Evolutionary conservation across 2,329 filamentous ascomycete genomes (phyloP).

Genomic region (Calonectria honghensis): DNA sequence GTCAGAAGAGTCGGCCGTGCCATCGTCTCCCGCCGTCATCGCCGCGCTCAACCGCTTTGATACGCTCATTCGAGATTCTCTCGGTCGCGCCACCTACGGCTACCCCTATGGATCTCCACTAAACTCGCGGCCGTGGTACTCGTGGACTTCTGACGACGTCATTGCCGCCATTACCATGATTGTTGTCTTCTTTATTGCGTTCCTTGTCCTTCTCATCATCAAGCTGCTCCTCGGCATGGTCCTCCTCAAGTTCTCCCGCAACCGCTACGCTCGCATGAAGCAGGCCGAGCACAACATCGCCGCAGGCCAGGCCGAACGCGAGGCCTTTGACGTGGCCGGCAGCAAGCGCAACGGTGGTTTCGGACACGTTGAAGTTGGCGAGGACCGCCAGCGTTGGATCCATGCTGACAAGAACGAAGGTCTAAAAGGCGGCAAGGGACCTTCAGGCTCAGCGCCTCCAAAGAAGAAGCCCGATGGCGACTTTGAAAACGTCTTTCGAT

Average conservation of each 20-base stretch:
- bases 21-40: constrained; percentile 83
- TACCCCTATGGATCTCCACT: constrained; percentile 66
- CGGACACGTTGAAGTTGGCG: constrained; percentile 90
- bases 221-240: constrained; percentile 94
- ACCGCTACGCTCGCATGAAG: constrained; percentile 89
- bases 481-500: constrained; percentile 83
- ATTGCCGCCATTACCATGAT: constrained; percentile 89
- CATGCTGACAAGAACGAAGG: constrained; percentile 89
- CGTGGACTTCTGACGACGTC: constrained; percentile 81
- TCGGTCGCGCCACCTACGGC: constrained; percentile 84
- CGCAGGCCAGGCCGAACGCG: constrained; percentile 67
- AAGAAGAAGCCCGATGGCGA: constrained; percentile 68
- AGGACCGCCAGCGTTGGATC: constrained; percentile 90
- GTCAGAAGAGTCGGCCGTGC: constrained; percentile 76
- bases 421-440: constrained; percentile 71
- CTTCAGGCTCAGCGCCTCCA: constrained; percentile 68
- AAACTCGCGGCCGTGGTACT: constrained; percentile 67
- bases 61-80: constrained; percentile 82
- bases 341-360: constrained; percentile 85
- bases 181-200: constrained; percentile 88
- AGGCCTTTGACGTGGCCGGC: constrained; percentile 79
- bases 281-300: constrained; percentile 74
- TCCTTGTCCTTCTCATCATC: constrained; percentile 87
- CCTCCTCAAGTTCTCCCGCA: constrained; percentile 85
- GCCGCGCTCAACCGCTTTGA: constrained; percentile 88